Evolutionary conservation across 1,284 basidiomycete genomes (phyloP), one percentile per base, ranked within the genome.

Genomic region (Sphaerobolus stellatus): DNA sequence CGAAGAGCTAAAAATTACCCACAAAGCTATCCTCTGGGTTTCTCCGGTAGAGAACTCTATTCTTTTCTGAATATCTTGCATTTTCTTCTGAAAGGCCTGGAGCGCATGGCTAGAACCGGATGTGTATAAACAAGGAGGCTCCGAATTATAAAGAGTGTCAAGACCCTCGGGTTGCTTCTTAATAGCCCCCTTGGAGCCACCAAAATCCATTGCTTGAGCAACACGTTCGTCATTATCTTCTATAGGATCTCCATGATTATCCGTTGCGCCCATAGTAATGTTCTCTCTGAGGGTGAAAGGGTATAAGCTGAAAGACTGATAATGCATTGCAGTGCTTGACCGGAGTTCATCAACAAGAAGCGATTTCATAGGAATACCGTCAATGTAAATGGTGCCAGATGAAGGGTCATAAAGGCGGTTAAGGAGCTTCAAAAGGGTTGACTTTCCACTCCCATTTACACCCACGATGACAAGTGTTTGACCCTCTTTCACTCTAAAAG

Each of bases 401-500:
- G 66, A 66, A 0, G 70, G 67, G 20, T 77, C 73, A 56, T 76
- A 79, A n/a, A 78, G 60, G 0, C 77, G 69, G 1, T 73, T 66
- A 3, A 80, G 64, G 4, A 81, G 69, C 38, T 74, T 75, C 41
- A 75, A 61, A 8, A 78, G 59, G 0, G 76, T 75, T 1, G 74
- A 74, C 55, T 79, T 77, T 5, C 76, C 75, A 43, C 71, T 72
- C 13, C 78, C 77, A 50, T 76, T 77, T 5, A 65, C 64, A n/a
- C 75, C 76, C 7, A 79, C 77, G 25, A 81, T 68, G 20, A 81
- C 74, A 0, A 77, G 73, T 2, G 79, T 71, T 34, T 75, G 70
- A 8, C 80, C 79, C 1, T 76, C 65, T 28, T 70, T 66, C 50
- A 82, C 76, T 2, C 55, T 65, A 22, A 82, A 66, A 1, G 74